Base-by-base conservation (phyloP, 75 land plant genomes). In the Isoetes taiwanensis region DNA sequence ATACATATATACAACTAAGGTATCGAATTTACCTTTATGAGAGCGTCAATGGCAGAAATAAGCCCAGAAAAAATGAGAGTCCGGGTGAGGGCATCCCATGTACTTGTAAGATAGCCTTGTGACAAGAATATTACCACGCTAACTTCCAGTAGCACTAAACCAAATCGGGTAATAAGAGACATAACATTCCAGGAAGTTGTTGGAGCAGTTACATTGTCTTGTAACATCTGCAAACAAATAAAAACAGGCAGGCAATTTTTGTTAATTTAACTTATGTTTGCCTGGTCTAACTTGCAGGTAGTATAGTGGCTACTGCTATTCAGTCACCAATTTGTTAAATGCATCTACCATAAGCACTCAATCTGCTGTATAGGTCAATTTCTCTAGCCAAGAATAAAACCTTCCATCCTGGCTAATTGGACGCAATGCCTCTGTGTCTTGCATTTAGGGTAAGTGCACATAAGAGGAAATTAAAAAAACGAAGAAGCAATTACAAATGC, bases 61-160 rank as follows among this genome's bases (percentile, higher is more conserved):
- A 78, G 50, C 30, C 84, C 88, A 24, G 97, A 83, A 25, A 83
- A 60, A 2, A 68, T 37, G 31, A 86, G 78, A 39, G 83, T 81
- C 0, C 76, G 84, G 19, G 79, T 56, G 27, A 91, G 58, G 43
- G 81, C 76, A 66, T 83, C 83, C 74, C 83, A 66, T 1, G 84
- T 86, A 64, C 81, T 83, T 6, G 72, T 81, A 66, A 78, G 64
- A 65, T 74, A 78, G 30, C 80, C 97, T 63, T 91, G 85, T 28
- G 85, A 78, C 34, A 91, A 56, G 41, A 86, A 91, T 3, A 75
- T 83, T 46, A 91, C 37, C 58, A 91, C 66, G 41, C 88, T 83
- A 4, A 91, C 61, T 66, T 87, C 98, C 64, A 91, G 58, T 25
- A 74, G 75, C 31, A 91, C 72, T 76, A 91, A 69, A 25, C 78